Evolutionary conservation across 306 rosid genomes (phyloP), one percentile per base, ranked within the genome.

Genomic region (Sicyos edulis): DNA sequence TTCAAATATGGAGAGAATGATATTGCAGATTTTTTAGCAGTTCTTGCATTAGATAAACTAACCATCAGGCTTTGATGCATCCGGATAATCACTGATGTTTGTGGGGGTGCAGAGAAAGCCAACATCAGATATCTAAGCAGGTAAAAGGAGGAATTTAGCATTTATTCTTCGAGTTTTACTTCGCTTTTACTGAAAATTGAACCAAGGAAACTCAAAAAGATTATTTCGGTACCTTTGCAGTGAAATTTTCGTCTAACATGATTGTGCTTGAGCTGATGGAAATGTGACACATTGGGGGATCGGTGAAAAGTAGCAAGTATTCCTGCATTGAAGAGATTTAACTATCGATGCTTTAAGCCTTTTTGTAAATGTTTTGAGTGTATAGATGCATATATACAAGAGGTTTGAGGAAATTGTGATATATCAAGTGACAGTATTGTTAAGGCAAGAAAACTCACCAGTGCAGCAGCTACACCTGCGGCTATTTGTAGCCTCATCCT

Each of bases 401-500:
- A 14, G 40, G 24, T 44, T 1, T 26, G 47, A 62, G 47, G 55
- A 21, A 49, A 57, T 49, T 68, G 2, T 22, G 74, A 71, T 22
- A 45, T 20, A 13, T 66, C 54, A 19, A 42, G 17, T 65, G 32
- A 54, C 17, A 49, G 20, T 42, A 77, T 58, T 78, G 72, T 63
- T 52, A 77, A 34, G 40, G 63, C 32, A 58, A 69, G 40, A 52
- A 19, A 51, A 75, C 86, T 67, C 80, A 92, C 98, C 89, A 92
- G 75, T 52, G 93, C 98, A 65, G 96, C 91, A 60, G 88, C 91
- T 71, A 90, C 93, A 26, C 88, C 93, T 55, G 83, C 50, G 45
- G 91, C 93, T 75, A 92, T 92, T 75, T 87, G 91, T 60, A 90
- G 82, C 78, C 98, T 82, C 8, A 88, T 88, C 81, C 90, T 88